Base-by-base conservation (phyloP, 2,329 filamentous ascomycete species). In the Pseudogymnoascus sp. region DNA sequence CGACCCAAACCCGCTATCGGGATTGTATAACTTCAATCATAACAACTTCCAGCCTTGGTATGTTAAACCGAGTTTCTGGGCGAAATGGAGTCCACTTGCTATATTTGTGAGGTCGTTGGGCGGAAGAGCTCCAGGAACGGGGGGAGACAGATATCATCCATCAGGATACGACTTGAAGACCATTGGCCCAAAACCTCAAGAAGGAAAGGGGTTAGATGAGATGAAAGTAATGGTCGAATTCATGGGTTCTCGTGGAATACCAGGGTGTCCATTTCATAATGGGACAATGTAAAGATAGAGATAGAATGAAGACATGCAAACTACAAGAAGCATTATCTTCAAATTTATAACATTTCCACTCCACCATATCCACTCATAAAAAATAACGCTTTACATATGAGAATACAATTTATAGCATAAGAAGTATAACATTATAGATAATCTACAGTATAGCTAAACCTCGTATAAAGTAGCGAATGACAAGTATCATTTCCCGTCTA, bases 101-200 rank as follows among this genome's bases (percentile, higher is more conserved):
- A 13, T 67, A 4, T 36, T 67, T 31, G 7, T 66, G 6, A 64
- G 64, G 48, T 14, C 36, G 4, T 31, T 67, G 25, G 65, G 65
- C 60, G 65, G 65, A 8, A 67, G 64, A 60, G 39, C 62, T 60
- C 64, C 65, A 2, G 65, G 64, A 11, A 61, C 51, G 6, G 41
- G 48, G 5, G 64, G 65, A n/a, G 62, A 67, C 34, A 65, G 61
- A 34, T 67, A 65, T 64, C 43, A 66, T 28, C 65, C 64, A 2
- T 60, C 21, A 23, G 65, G 65, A 45, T 67, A 67, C 23, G 64
- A 64, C 41, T 62, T 67, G 64, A 64, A 37, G 60, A 67, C 65
- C 48, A 67, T 67, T 36, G 65, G 65, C 14, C 65, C 65, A n/a
- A 41, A 66, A n/a, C 65, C 65, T 1, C 65, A 67, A 61, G 62